Evolutionary conservation across 495 filamentous ascomycete genomes (phyloP).

Genomic region (Staphylotrichum tortipilum): DNA sequence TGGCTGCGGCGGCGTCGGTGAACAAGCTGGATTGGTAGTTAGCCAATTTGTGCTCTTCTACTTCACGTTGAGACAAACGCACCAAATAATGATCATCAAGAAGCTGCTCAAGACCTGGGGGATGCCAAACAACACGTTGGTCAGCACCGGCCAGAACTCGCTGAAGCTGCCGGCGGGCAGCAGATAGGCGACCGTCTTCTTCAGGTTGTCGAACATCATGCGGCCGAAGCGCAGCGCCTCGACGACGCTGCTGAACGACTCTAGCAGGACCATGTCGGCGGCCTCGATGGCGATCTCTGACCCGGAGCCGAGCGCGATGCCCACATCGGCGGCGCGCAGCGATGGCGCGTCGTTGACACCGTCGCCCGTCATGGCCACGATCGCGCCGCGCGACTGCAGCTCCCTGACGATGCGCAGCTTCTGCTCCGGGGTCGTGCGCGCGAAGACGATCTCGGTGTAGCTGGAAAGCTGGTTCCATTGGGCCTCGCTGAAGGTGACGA

Average conservation of each 20-base stretch:
- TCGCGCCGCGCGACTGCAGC: conserved; percentile 49
- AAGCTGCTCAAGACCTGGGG: conserved; percentile 60
- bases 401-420: conserved; percentile 67
- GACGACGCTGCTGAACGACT: conserved; percentile 58
- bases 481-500: conserved; percentile 44
- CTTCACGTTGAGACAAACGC: conserved; percentile 1
- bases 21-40: conserved; percentile 43
- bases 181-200: conserved; percentile 65
- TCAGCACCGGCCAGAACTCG: conserved; percentile 65
- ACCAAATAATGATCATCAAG: conserved; percentile 59
- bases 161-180: conserved; percentile 58
- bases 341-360: conserved; percentile 80
- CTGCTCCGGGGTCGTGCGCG: conserved; percentile 65
- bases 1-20: conserved; percentile 57
- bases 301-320: conserved; percentile 70
- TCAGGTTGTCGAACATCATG: conserved; percentile 63
- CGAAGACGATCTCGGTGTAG: conserved; percentile 49
- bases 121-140: conserved; percentile 58
- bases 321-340: conserved; percentile 65
- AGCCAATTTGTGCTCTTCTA: background rate
- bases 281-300: conserved; percentile 71
- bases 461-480: conserved; percentile 36
- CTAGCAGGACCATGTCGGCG: conserved; percentile 61
- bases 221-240: conserved; percentile 59
- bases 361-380: conserved; percentile 56